These are phyloP conservation scores for Cytospora chrysosperma DNA, from an alignment of 2,329 filamentous ascomycete genomes.

Conservation along the genomic window DNA sequence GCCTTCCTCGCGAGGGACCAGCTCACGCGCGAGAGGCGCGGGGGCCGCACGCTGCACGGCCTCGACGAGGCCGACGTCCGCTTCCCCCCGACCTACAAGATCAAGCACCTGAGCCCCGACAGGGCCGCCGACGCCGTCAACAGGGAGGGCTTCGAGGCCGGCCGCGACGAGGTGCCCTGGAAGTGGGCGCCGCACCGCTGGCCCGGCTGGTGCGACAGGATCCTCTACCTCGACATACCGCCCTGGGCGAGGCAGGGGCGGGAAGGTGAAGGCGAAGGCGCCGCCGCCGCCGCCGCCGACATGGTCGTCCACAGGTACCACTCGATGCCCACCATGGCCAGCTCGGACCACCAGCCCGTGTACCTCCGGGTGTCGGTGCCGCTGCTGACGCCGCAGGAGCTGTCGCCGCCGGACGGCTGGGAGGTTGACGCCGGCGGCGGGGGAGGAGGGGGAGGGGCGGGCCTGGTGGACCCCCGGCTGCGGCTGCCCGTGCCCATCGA, in stretches of 20 bases:
- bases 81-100: conserved; percentile 96
- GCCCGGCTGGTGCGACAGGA: conserved; percentile 91
- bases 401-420: conserved; percentile 33
- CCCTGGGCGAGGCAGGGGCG: conserved; percentile 44
- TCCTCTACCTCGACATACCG: conserved; percentile 71
- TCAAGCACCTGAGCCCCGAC: conserved; percentile 48
- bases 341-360: conserved; percentile 86
- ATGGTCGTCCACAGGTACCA: conserved; percentile 66
- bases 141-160: conserved; percentile 25
- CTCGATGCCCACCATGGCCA: conserved; percentile 73
- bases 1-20: conserved; percentile 75
- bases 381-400: conserved; percentile 44
- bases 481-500: conserved; percentile 53
- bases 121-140: conserved; percentile 32
- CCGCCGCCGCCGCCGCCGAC: conserved; percentile 1
- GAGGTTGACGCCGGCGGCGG: background rate
- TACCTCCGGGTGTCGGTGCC: conserved; percentile 69
- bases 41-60: conserved; percentile 73
- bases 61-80: conserved; percentile 70
- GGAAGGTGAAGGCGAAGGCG: too few species aligned
- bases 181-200: conserved; percentile 79
- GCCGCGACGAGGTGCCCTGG: conserved; percentile 50
- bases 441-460: conserved; percentile 11
- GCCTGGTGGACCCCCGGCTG: conserved; percentile 41
- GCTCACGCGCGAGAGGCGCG: conserved; percentile 67